Evolutionary conservation across 768 basidiomycete genomes (phyloP), one percentile per base, ranked within the genome.

Genomic region (Infundibulicybe gibba): DNA sequence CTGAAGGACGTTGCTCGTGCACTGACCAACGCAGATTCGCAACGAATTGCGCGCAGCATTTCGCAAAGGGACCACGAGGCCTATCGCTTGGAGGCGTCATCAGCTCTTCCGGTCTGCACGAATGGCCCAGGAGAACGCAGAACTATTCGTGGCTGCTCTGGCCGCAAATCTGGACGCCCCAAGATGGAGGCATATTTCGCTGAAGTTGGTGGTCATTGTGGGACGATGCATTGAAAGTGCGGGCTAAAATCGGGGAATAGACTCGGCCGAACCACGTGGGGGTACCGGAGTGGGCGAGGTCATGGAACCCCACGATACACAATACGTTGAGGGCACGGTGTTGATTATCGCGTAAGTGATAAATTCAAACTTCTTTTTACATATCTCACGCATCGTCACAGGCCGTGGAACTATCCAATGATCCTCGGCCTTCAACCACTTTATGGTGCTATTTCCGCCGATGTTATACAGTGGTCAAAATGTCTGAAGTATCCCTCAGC

Each of bases 391-490:
- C 15, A 40, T 47, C 38, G 19, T 86, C 79, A 52, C 85, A n/a
- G n/a, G n/a, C n/a, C n/a, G n/a, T n/a, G n/a, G n/a, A n/a, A n/a
- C n/a, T n/a, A n/a, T n/a, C n/a, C 85, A 0, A 55, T 80, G 42
- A 63, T 79, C 9, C 70, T 84, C 30, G 68, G 64, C 56, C 59
- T 86, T 5, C 74, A 75, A 33, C 85, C 86, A 3, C 64, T 85
- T 16, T 69, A 76, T 41, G 87, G 87, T 5, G 88, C 88, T 1
- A 84, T 91, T 41, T 72, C 85, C 0, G 86, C 87, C 1, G 89
- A 89, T 0, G 77, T n/a, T n/a, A n/a, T n/a, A n/a, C n/a, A n/a
- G n/a, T n/a, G n/a, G n/a, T n/a, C n/a, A n/a, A n/a, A n/a, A n/a
- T n/a, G n/a, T n/a, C n/a, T n/a, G n/a, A n/a, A n/a, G n/a, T n/a